phyloP scores from a whole-genome alignment of 2,329 filamentous ascomycete species.

The Diaporthe nobilis region DNA sequence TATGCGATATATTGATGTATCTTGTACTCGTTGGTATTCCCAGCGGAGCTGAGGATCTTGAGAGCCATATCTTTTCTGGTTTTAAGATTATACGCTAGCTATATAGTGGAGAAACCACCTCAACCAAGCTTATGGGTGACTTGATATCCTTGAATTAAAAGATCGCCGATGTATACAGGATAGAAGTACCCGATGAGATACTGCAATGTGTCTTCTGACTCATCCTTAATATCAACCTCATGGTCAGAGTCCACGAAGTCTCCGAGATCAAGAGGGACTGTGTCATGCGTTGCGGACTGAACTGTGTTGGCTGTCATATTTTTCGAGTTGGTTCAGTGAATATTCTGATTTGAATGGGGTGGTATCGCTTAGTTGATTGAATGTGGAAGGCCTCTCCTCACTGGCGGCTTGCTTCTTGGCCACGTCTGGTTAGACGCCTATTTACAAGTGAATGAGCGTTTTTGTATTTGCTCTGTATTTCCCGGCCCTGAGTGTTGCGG shows the following conservation, averaged over 20 bases:
- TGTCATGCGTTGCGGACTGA: too few relatives aligned
- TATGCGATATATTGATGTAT: background rate
- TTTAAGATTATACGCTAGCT: conserved; percentile 49
- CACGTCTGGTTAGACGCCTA: too few relatives aligned
- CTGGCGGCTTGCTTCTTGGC: too few relatives aligned
- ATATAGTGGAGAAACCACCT: conserved; percentile 59
- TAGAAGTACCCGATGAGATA: conserved; percentile 53
- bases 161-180: conserved; percentile 57
- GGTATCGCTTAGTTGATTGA: too few relatives aligned
- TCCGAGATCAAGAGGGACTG: background rate
- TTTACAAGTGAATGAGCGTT: too few relatives aligned
- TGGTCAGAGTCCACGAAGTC: conserved; percentile 16
- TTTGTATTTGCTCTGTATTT: too few relatives aligned
- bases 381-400: too few relatives aligned
- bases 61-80: conserved; percentile 1
- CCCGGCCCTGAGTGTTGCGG: fast-evolving
- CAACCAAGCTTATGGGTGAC: conserved; percentile 59
- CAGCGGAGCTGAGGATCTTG: conserved; percentile 19
- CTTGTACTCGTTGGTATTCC: background rate
- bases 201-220: conserved; percentile 3
- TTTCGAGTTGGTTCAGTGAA: too few relatives aligned
- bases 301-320: too few relatives aligned
- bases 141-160: conserved; percentile 53
- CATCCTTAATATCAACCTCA: background rate
- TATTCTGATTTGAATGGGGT: too few relatives aligned